Base-by-base conservation (phyloP, 2,329 filamentous ascomycete genomes). In the Zymoseptoria pseudotritici region DNA sequence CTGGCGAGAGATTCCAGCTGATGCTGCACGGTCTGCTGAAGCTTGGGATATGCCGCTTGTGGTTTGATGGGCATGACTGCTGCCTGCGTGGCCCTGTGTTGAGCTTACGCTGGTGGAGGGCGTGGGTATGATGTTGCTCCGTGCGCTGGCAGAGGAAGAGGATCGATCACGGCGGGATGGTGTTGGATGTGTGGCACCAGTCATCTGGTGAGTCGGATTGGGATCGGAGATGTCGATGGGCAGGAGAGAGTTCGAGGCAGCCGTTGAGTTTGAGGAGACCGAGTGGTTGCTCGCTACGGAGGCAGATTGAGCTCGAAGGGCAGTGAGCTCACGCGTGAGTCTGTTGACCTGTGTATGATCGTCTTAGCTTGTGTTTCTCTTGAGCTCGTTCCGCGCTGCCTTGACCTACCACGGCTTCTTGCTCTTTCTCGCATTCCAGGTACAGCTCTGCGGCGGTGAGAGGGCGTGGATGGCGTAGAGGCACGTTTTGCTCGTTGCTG, bases 391-490 rank as follows among this genome's bases (percentile, higher is more conserved):
- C 8, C n/a, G 22, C 10, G 13, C 26, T 31, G 17, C 46, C 13
- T 51, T 22, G 31, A 61, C 85, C 65, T 81, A 94, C 92, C 69
- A 97, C 88, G 42, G 91, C 90, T 75, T 97, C 93, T 69, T 97
- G 92, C 72, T 97, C 93, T 75, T 95, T 94, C 76, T 97, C 93
- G 24, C 97, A 81, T 77, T 96, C 86, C 61, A 89, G 81, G 74
- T 97, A 91, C 62, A 97, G 81, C 74, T 97, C 93, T 3, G 91
- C 89, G 1, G 91, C 87, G 0, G 93, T 97, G 73, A 97, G 78
- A 3, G 92, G 92, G 42, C 90, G 84, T 5, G 93, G 92, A 73
- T 96, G 92, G 63, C 93, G 85, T 68, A 95, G 77, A 3, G 93
- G 92, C 11, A 78, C 68, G 46, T 60, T 59, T 19, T 60, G 58